Conservation (phyloP, 2,329 filamentous ascomycete species). For the Penicillium sp. region DNA sequence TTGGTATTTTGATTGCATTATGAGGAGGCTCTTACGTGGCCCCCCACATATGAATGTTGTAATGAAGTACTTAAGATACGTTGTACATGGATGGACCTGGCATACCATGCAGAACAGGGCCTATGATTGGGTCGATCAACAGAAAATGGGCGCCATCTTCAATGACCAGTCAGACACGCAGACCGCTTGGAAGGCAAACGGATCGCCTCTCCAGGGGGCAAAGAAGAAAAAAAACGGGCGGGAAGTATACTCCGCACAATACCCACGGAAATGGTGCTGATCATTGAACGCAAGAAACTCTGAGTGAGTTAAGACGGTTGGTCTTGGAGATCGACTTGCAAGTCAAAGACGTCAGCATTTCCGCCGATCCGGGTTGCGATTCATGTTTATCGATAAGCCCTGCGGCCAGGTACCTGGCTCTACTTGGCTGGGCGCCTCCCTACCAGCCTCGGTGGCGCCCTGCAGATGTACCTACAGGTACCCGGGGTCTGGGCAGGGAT, state of each 20-base stretch:
- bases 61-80: slow-evolving; percentile 16
- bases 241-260: neutral
- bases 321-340: neutral
- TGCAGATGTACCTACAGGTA: slow-evolving; percentile 28
- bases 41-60: neutral
- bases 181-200: slow-evolving; percentile 26
- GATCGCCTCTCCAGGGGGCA: slow-evolving; percentile 5
- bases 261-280: neutral
- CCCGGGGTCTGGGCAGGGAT: slow-evolving; percentile 8
- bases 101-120: slow-evolving; percentile 7
- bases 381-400: slow-evolving; percentile 25
- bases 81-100: slow-evolving; percentile 19
- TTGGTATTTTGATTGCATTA: neutral
- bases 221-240: neutral
- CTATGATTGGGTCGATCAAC: slow-evolving; percentile 11
- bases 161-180: slow-evolving; percentile 9
- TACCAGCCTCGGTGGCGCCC: slow-evolving; percentile 14
- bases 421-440: slow-evolving; percentile 20
- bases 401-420: slow-evolving; percentile 25
- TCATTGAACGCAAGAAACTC: neutral
- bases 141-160: neutral
- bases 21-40: slow-evolving; percentile 14
- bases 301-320: neutral
- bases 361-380: slow-evolving; percentile 9
- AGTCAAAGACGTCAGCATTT: slow-evolving; percentile 23